Evolutionary conservation across 2,329 filamentous ascomycete genomes (phyloP).

Genomic region (Scolecobasidium constrictum): DNA sequence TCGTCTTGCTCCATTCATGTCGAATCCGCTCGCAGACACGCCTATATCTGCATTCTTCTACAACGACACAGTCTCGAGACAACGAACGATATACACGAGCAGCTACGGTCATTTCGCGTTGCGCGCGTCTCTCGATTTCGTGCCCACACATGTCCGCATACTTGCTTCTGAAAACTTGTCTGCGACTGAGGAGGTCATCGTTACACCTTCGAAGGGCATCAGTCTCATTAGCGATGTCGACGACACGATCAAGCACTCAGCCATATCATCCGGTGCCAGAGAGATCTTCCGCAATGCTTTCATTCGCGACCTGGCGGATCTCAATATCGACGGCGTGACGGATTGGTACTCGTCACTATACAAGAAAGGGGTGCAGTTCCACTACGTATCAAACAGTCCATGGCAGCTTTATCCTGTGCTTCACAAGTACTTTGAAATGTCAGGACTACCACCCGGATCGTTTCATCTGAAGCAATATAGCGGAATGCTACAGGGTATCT

Average conservation of each 20-base stretch:
- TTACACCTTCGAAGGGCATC: constrained; percentile 70
- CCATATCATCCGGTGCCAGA: constrained; percentile 73
- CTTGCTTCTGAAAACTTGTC: constrained; percentile 79
- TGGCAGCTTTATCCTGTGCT: constrained; percentile 95
- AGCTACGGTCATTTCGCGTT: constrained; percentile 80
- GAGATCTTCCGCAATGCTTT: constrained; percentile 98
- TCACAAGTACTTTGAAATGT: constrained; percentile 70
- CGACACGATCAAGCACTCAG: constrained; percentile 93
- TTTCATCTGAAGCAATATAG: constrained; percentile 94
- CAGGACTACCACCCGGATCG: constrained; percentile 74
- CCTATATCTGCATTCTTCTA: constrained; percentile 94
- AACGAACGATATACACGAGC: constrained; percentile 74
- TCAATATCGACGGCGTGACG: constrained; percentile 75
- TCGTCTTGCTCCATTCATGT: constrained; percentile 79
- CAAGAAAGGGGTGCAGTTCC: constrained; percentile 72
- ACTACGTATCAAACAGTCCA: constrained; percentile 98
- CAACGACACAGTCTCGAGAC: constrained; percentile 71
- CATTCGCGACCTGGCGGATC: constrained; percentile 68
- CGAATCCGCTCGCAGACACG: constrained; percentile 63
- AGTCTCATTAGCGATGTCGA: constrained; percentile 97
- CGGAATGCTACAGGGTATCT: constrained; percentile 95
- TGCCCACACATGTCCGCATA: constrained; percentile 81
- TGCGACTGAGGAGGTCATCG: constrained; percentile 62
- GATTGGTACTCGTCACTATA: constrained; percentile 81
- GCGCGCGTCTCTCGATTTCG: constrained; percentile 72